Evolutionary conservation across 805 yeast genomes (phyloP), one percentile per base, ranked within the genome.

Genomic region (Candida arabinofermentans): DNA sequence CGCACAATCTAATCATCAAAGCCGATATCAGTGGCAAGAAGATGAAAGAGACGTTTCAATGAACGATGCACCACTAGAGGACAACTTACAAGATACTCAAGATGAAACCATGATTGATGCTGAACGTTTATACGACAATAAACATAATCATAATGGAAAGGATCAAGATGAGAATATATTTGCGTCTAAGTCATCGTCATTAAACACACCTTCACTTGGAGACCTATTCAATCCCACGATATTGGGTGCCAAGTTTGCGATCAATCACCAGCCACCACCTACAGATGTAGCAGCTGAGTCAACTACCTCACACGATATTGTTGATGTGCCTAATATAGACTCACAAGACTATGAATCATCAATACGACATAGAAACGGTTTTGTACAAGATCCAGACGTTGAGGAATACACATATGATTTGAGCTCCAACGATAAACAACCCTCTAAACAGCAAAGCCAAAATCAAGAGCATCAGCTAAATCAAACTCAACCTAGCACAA

Each of bases 171-270:
- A 30, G 2, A 12, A 31, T 19, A 18, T 6, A 24, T 4, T 8
- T n/a, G n/a, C n/a, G n/a, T n/a, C n/a, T n/a, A n/a, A n/a, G n/a
- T n/a, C n/a, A n/a, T n/a, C n/a, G n/a, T 8, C 23, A 14, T 8
- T 16, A 6, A 8, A 13, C 8, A 17, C 5, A 10, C 13, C 23
- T 16, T 22, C 26, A 10, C 38, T 48, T 21, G 36, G 39, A 16
- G 39, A 42, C 13, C 29, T 51, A 14, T 22, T 49, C 17, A 37
- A 41, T 27, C 61, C 61, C 6, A 51, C 56, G 8, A 33, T 34
- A 21, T 31, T 51, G 9, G 60, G 60, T 4, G 55, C 55, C 4
- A 48, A 47, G 31, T 21, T 53, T 8, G 61, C 61, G 4, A 41
- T 46, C 3, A 19, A 34, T 34, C 21, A 24, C 19, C 18, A 23